Conservation (phyloP, 208 protist species). For the Entamoeba dispar region DNA sequence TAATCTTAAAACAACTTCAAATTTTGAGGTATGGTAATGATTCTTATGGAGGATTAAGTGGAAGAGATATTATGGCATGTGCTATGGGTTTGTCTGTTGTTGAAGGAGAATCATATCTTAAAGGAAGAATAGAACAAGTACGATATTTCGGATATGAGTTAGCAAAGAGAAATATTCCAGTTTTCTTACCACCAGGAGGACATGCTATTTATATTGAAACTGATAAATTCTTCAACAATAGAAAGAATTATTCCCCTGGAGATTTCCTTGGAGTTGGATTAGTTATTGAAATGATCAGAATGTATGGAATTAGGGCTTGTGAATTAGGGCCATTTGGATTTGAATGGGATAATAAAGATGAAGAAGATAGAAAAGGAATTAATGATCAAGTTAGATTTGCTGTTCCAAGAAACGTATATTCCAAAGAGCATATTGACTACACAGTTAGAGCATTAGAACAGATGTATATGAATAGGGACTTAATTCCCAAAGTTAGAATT, state of each 20-base stretch:
- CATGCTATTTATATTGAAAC: constrained; percentile 10
- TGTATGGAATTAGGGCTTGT: constrained; percentile 10
- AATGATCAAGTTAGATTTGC: constrained; percentile 9
- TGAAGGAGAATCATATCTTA: background rate
- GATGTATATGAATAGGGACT: constrained; percentile 1
- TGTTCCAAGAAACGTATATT: constrained; percentile 2
- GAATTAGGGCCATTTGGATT: constrained; percentile 4
- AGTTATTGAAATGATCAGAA: background rate
- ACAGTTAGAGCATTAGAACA: background rate
- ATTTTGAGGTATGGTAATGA: background rate
- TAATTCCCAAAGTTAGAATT: background rate
- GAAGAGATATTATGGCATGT: constrained; percentile 10
- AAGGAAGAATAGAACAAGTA: constrained; percentile 5
- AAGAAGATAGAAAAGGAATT: background rate
- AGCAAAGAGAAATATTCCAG: background rate
- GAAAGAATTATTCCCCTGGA: background rate
- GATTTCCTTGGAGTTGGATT: constrained; percentile 6
- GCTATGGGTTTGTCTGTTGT: background rate
- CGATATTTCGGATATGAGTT: background rate
- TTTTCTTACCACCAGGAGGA: constrained; percentile 5
- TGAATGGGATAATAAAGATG: background rate
- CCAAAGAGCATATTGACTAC: constrained; percentile 11
- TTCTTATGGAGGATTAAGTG: background rate
- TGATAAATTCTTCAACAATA: constrained; percentile 1
- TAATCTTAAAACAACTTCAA: background rate